Conservation (phyloP, 495 filamentous ascomycete species). For the Sphaerosporella brunnea region DNA sequence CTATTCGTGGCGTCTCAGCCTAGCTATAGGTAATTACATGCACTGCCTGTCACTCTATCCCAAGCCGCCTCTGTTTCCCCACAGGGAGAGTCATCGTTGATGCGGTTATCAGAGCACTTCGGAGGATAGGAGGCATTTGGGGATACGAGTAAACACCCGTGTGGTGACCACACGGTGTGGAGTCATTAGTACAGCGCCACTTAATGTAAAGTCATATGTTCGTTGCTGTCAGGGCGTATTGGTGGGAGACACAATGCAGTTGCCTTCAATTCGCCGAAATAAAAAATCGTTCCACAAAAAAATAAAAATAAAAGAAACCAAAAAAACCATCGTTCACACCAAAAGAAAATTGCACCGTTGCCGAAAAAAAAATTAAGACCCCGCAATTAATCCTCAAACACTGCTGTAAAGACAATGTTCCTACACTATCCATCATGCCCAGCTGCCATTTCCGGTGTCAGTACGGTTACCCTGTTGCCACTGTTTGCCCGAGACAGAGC, state of each 20-base stretch:
- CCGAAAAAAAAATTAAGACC: background rate
- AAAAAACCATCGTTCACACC: background rate
- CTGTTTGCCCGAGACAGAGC: conserved; percentile 1
- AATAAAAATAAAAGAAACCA: no score
- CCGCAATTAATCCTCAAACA: background rate
- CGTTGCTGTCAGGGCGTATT: background rate
- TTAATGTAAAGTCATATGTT: no score
- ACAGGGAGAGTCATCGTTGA: no score
- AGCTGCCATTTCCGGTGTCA: background rate
- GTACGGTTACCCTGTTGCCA: background rate
- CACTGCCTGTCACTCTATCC: no score
- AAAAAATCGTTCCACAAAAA: background rate
- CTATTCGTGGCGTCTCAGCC: no score
- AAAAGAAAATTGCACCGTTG: background rate
- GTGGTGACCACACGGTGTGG: no score
- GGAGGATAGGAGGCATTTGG: no score
- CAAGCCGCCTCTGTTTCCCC: no score
- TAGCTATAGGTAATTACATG: no score
- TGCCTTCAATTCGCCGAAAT: background rate
- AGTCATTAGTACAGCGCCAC: no score
- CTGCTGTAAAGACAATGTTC: background rate
- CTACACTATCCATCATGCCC: background rate
- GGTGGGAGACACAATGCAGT: background rate
- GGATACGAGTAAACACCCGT: no score
- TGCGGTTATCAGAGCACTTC: no score